Evolutionary conservation across 2,329 filamentous ascomycete genomes (phyloP).

Genomic region (Fusarium sp.): DNA sequence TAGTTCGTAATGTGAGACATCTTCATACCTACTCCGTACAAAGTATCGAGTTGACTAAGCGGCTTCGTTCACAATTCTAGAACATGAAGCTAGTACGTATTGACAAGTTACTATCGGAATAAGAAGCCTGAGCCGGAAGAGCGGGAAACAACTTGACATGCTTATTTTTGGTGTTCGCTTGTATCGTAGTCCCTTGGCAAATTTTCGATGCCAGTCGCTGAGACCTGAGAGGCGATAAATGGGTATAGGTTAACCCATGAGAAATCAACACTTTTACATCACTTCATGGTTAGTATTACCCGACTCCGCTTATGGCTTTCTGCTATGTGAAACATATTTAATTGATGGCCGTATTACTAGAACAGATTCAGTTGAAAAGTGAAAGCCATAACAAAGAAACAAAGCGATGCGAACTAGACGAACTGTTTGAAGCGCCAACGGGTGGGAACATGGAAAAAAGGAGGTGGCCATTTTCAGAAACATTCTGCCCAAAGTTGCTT

Average conservation of each 20-base stretch:
- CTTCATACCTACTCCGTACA: not conserved
- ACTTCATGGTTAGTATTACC: not conserved
- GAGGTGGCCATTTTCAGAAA: conserved; percentile 26
- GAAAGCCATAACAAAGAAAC: not conserved
- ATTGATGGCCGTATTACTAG: not conserved
- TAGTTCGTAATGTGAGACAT: not conserved
- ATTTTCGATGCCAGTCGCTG: not conserved
- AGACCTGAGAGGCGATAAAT: not conserved
- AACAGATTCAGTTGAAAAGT: not conserved
- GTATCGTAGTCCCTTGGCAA: not conserved
- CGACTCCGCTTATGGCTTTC: not conserved
- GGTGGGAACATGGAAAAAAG: conserved; percentile 33
- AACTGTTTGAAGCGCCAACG: not conserved
- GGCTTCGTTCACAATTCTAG: not conserved
- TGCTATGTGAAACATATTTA: not conserved
- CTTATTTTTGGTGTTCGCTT: conserved; percentile 15
- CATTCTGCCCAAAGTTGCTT: not conserved
- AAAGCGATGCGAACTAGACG: not conserved
- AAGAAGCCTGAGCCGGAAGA: not conserved
- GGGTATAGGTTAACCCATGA: not conserved
- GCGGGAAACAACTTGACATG: conserved; percentile 1
- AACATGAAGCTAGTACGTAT: conserved; percentile 10
- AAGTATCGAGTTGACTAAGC: not conserved
- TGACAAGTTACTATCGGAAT: not conserved
- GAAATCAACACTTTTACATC: not conserved